Evolutionary conservation across 768 basidiomycete species (phyloP).

Genomic region (Hebeloma cylindrosporum): DNA sequence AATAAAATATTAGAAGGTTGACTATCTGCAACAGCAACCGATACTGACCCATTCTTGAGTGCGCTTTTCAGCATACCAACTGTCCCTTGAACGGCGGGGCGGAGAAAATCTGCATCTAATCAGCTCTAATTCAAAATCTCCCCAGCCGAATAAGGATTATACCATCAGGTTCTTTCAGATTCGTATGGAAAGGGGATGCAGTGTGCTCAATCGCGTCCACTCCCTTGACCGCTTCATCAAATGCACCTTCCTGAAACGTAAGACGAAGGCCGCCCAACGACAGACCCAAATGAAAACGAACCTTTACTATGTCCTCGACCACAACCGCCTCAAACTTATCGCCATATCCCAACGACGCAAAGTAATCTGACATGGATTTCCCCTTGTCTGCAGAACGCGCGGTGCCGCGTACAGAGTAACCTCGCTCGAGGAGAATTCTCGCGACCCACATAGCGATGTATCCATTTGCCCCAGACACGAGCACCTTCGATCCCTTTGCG

Average conservation of each 20-base stretch:
- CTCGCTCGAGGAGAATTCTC: slow-evolving; percentile 52
- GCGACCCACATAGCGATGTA: slow-evolving; percentile 62
- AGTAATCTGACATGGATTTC: slow-evolving; percentile 52
- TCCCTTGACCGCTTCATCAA: slow-evolving; percentile 75
- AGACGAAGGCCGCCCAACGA: background rate
- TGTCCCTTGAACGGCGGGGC: slow-evolving; percentile 77
- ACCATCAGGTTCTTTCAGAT: slow-evolving; percentile 13
- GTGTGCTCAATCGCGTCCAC: slow-evolving; percentile 72
- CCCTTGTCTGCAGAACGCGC: slow-evolving; percentile 63
- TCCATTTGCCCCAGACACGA: slow-evolving; percentile 63
- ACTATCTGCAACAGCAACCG: background rate
- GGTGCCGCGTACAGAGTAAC: slow-evolving; percentile 64
- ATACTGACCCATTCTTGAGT: slow-evolving; percentile 49
- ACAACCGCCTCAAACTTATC: slow-evolving; percentile 61
- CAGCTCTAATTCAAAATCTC: background rate
- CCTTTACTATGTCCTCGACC: slow-evolving; percentile 61
- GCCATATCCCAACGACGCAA: slow-evolving; percentile 48
- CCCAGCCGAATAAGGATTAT: background rate
- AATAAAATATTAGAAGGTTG: background rate
- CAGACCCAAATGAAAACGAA: slow-evolving; percentile 6
- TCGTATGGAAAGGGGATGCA: slow-evolving; percentile 58
- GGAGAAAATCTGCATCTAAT: slow-evolving; percentile 49
- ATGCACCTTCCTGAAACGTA: slow-evolving; percentile 53
- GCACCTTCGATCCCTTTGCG: slow-evolving; percentile 31
- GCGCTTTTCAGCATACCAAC: slow-evolving; percentile 59